These are phyloP conservation scores for Sungouiozyma intestinalis DNA, from an alignment of 805 yeast genomes.

Conservation along the genomic window DNA sequence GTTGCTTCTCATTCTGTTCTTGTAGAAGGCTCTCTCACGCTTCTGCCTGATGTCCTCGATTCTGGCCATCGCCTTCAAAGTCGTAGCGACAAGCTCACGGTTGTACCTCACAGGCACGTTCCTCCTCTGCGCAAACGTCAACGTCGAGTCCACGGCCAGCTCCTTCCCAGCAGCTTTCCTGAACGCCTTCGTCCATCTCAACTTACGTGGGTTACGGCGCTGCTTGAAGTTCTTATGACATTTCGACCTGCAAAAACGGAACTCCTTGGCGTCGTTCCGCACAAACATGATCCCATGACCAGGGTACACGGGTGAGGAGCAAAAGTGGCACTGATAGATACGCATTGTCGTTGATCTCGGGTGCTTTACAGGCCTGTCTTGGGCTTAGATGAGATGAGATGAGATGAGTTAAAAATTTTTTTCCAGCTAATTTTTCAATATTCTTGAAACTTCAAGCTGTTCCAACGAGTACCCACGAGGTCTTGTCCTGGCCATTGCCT, in stretches of 20 bases:
- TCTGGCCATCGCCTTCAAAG: conserved; percentile 90
- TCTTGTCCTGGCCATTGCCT: no score
- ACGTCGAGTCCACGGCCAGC: conserved; percentile 91
- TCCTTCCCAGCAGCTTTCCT: conserved; percentile 99
- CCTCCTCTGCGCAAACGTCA: conserved; percentile 94
- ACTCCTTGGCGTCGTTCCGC: conserved; percentile 96
- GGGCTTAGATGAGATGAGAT: conserved; percentile 11
- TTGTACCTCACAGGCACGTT: conserved; percentile 96
- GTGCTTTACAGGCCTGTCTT: background rate
- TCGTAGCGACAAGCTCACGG: conserved; percentile 89
- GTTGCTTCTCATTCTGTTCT: conserved; percentile 98
- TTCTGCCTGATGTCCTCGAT: conserved; percentile 91
- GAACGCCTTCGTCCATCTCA: conserved; percentile 98
- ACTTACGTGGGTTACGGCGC: conserved; percentile 96
- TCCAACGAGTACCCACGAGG: no score
- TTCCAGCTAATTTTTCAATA: conserved; percentile 4
- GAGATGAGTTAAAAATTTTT: conserved; percentile 12
- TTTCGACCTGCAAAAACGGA: conserved; percentile 93
- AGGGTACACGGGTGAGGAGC: conserved; percentile 93
- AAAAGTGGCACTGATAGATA: conserved; percentile 86
- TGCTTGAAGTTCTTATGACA: conserved; percentile 96
- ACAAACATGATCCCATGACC: conserved; percentile 96
- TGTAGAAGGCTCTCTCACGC: conserved; percentile 97
- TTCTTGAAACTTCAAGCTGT: background rate
- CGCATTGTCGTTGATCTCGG: no score